A percentile compares a stretch with the other conserved stretches of the same genome.
Evolutionary conservation across 441 rosid species (phyloP).

Genomic region (Capsella rubella): DNA sequence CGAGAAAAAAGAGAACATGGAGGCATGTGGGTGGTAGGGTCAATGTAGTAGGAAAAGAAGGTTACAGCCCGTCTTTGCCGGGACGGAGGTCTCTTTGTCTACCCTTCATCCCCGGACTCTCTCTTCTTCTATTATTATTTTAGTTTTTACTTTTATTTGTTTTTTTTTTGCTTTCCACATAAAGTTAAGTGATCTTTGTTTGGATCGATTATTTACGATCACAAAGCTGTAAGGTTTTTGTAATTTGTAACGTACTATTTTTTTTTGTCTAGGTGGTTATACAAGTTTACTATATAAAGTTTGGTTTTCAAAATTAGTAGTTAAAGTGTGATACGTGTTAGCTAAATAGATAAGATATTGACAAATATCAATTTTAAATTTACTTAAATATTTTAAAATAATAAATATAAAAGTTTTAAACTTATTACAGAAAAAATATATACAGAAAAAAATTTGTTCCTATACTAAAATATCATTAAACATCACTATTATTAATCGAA

Average conservation of each 20-base stretch:
- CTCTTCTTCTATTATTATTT: conserved; percentile 23
- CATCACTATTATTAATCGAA: no score
- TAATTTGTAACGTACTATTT: neutral
- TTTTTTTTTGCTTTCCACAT: conserved; percentile 1
- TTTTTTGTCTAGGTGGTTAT: no score
- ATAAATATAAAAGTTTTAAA: no score
- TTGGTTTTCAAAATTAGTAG: no score
- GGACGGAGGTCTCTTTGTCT: conserved; percentile 70
- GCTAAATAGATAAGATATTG: no score
- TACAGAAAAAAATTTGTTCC: no score
- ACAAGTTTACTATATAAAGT: no score
- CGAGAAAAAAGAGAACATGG: conserved; percentile 55
- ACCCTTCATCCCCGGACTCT: conserved; percentile 40
- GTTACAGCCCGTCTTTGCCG: conserved; percentile 71
- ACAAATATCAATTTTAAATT: no score
- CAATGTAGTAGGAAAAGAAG: conserved; percentile 53
- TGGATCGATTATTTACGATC: conserved; percentile 13
- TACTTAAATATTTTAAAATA: no score
- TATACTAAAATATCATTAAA: no score
- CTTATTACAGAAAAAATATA: no score
- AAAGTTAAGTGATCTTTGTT: conserved; percentile 15
- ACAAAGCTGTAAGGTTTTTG: neutral
- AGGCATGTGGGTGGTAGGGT: conserved; percentile 67
- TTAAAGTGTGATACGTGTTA: no score
- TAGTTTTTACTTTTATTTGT: neutral